These are phyloP conservation scores for Pisolithus thermaeus DNA, from an alignment of 1,284 basidiomycete species.

Conservation along the genomic window DNA sequence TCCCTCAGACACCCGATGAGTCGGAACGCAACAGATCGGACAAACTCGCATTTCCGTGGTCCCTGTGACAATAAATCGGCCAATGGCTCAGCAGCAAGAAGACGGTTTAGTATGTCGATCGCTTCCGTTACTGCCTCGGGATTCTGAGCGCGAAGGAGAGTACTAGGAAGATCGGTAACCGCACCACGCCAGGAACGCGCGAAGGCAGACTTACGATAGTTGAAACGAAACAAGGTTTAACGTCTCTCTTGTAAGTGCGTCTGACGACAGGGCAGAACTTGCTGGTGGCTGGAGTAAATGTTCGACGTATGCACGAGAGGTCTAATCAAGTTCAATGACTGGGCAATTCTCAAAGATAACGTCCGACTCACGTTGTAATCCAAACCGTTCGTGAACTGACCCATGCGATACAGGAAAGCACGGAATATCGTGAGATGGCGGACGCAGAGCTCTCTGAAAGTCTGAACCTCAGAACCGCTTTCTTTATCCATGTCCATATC, in stretches of 20 bases:
- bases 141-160: slow-evolving; percentile 23
- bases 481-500: not conserved
- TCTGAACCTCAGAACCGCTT: not conserved
- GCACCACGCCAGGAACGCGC: not conserved
- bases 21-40: slow-evolving; percentile 15
- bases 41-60: slow-evolving; percentile 15
- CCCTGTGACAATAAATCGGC: slow-evolving; percentile 12
- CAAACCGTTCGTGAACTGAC: slow-evolving; percentile 27
- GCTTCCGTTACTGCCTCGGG: slow-evolving; percentile 11
- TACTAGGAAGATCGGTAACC: slow-evolving; percentile 10
- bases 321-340: slow-evolving; percentile 21
- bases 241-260: slow-evolving; percentile 28
- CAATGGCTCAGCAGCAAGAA: slow-evolving; percentile 15
- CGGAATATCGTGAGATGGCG: slow-evolving; percentile 33
- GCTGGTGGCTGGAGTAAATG: slow-evolving; percentile 18
- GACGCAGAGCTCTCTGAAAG: slow-evolving; percentile 5
- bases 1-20: slow-evolving; percentile 17
- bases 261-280: slow-evolving; percentile 8
- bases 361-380: slow-evolving; percentile 31
- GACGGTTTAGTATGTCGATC: slow-evolving; percentile 10
- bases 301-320: slow-evolving; percentile 36
- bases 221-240: slow-evolving; percentile 41
- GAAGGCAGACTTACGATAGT: slow-evolving; percentile 33
- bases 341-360: not conserved
- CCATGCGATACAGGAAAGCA: slow-evolving; percentile 43